Evolutionary conservation across 2,329 filamentous ascomycete species (phyloP), one percentile per base, ranked within the genome.

Genomic region (Colletotrichum agaves): DNA sequence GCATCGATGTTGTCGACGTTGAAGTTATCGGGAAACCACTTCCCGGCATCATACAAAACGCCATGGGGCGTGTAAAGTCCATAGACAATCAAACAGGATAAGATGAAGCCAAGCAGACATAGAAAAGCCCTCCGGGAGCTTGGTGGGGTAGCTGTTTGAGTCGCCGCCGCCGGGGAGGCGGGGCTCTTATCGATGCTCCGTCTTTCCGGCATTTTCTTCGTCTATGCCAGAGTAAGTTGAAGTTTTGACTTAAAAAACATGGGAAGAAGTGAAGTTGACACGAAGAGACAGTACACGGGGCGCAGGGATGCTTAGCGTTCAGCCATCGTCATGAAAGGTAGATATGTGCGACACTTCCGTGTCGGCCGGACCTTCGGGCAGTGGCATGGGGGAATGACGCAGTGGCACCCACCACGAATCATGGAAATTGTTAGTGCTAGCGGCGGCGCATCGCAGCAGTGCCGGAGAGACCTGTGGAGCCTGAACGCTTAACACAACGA

Each of bases 341-440:
- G 35, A 10, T 37, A 37, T 44, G 27, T 67, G 55, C 41, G 65
- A 68, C 65, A 53, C 61, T 61, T 53, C 59, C 41, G 46, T 35
- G 2, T 37, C 64, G 64, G 61, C 55, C 60, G 64, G 64, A 58
- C 44, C 4, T 61, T 39, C 17, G 21, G 33, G 31, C 49, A 15
- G 17, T 52, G 49, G n/a, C 43, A 43, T 41, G 27, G 56, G 7
- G 50, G 60, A 57, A 64, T 68, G 65, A 68, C 65, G 65, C 65
- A 68, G 33, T 35, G 15, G 31, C 46, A 33, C 15, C 46, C 19
- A 13, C 44, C 46, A n/a, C n/a, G n/a, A 33, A 37, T 35, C 6
- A 5, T 12, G 41, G 21, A 53, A 44, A 63, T 58, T 63, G 60
- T 67, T 64, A 64, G 61, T 53, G 58, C 58, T 52, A 61, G 58